Percentiles rank a stretch among this genome's conserved stretches.
Conservation (phyloP, 352 stramenopile genomes). For the Blastocystis sp. region DNA sequence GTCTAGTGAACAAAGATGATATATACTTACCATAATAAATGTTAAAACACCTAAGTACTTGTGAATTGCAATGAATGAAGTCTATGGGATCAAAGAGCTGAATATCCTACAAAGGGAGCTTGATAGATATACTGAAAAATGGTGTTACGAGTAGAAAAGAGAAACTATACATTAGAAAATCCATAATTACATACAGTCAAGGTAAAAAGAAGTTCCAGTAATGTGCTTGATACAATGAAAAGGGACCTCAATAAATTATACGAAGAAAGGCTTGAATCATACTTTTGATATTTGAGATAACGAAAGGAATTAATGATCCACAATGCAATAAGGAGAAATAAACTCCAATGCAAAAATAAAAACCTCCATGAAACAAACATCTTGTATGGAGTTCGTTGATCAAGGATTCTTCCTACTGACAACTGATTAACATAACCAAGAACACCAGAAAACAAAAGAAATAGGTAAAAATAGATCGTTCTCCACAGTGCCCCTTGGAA, state of each 20-base stretch:
- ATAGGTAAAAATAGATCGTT: slow-evolving; percentile 22
- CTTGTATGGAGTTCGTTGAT: not conserved
- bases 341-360: not conserved
- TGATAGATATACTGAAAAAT: slow-evolving; percentile 35
- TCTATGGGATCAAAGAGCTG: not conserved
- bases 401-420: not conserved
- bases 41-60: not conserved
- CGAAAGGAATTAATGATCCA: not conserved
- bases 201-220: slow-evolving; percentile 28
- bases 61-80: not conserved
- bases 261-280: not conserved
- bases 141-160: slow-evolving; percentile 43
- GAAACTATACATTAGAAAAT: not conserved
- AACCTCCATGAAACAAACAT: slow-evolving; percentile 1
- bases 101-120: slow-evolving; percentile 6
- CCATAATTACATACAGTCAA: not conserved
- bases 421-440: slow-evolving; percentile 22
- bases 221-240: not conserved
- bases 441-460: not conserved
- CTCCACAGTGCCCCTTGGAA: slow-evolving; percentile 12
- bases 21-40: not conserved
- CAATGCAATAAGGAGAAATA: not conserved
- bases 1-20: not conserved
- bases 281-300: not conserved
- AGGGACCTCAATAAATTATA: not conserved